phyloP scores from a whole-genome alignment of 2,329 filamentous ascomycete genomes.

The Aspergillus nomiae region DNA sequence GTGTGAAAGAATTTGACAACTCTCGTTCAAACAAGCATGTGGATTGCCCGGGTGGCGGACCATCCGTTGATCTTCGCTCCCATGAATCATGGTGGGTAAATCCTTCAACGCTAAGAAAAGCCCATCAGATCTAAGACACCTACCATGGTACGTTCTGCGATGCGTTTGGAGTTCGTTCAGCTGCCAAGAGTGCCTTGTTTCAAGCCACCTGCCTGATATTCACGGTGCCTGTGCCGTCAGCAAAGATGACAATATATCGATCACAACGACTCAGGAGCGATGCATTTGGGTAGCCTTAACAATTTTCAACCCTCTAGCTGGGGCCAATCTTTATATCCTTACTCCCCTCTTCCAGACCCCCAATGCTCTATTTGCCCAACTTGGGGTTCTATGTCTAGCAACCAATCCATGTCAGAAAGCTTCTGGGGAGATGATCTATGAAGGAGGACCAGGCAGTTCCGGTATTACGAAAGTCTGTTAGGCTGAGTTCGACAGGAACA shows the following conservation, averaged over 20 bases:
- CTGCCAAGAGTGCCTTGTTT: background rate
- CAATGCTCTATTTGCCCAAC: background rate
- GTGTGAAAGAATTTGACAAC: background rate
- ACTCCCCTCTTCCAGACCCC: background rate
- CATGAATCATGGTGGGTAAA: background rate
- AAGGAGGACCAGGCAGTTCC: no score
- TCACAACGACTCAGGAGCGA: background rate
- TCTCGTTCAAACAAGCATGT: background rate
- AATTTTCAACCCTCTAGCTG: background rate
- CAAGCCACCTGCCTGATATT: background rate
- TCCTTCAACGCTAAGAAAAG: background rate
- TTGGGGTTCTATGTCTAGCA: background rate
- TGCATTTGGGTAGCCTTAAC: background rate
- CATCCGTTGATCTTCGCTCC: background rate
- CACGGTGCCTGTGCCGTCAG: background rate
- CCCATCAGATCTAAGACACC: background rate
- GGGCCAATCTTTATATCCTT: background rate
- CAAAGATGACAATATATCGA: background rate
- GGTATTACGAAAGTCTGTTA: background rate
- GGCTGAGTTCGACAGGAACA: background rate
- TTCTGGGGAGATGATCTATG: no score
- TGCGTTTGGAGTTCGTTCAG: background rate
- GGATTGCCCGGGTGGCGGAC: background rate
- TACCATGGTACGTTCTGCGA: background rate
- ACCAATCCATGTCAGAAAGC: background rate